Conservation (phyloP, 148 eudicot species). For the Arbutus unedo region DNA sequence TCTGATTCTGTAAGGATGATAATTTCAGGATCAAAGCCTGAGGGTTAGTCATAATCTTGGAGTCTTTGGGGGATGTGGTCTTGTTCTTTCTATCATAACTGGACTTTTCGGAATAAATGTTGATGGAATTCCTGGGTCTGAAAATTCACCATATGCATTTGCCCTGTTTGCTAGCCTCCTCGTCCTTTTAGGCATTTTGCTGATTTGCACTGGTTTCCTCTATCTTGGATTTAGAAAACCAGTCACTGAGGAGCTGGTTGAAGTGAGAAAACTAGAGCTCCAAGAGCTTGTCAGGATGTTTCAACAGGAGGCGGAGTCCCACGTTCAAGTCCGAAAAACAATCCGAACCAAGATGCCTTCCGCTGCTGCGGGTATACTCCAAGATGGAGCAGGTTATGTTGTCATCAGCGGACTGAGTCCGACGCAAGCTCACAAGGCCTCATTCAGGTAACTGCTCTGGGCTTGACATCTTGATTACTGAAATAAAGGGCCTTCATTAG, state of each 20-base stretch:
- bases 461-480: neutral
- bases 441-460: neutral
- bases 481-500: neutral
- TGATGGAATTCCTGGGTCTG: slow-evolving; percentile 84
- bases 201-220: slow-evolving; percentile 59
- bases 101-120: slow-evolving; percentile 91
- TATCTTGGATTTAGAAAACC: slow-evolving; percentile 82
- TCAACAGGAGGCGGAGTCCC: slow-evolving; percentile 94
- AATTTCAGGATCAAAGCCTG: slow-evolving; percentile 76
- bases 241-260: slow-evolving; percentile 60
- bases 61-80: slow-evolving; percentile 93
- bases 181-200: slow-evolving; percentile 47
- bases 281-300: slow-evolving; percentile 82
- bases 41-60: slow-evolving; percentile 76
- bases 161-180: slow-evolving; percentile 65
- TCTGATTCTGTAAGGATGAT: neutral
- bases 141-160: slow-evolving; percentile 83
- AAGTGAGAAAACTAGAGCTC: slow-evolving; percentile 83
- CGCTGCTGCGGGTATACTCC: neutral
- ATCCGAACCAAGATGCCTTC: slow-evolving; percentile 4
- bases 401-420: neutral
- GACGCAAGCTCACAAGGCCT: neutral
- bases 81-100: slow-evolving; percentile 70
- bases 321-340: slow-evolving; percentile 77
- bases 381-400: neutral